Evolutionary conservation across 331 rosid genomes (phyloP), one percentile per base, ranked within the genome.

Genomic region (Rhamnella rubrinervis): DNA sequence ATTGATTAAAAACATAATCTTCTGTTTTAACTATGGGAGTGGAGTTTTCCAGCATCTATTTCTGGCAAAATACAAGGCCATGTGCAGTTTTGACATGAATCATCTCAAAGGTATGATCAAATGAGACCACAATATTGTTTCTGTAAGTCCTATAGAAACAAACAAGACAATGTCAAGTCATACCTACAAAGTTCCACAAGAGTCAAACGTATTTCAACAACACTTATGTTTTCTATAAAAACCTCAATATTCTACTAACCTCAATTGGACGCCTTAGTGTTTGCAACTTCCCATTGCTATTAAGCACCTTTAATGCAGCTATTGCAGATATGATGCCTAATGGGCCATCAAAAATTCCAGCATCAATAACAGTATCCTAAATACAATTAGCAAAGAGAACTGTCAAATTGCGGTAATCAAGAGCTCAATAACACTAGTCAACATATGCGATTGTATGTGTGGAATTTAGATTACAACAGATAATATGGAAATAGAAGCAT

Each of bases 321-420:
- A 93, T 18, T 51, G 89, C 96, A 55, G 91, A 80, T 26, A 93
- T 72, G 59, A 93, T 93, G 71, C 98, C 98, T 41, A 91, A 73
- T 19, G 96, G 40, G 19, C 98, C 98, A 79, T 91, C 98, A 81
- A 85, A 91, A 61, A 79, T 93, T 68, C 98, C 97, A 37, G 95
- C 98, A 87, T 93, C 97, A 75, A 89, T 86, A 59, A 93, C 97
- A 9, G 97, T 93, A 66, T 93, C 98, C 98, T 93, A 28, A 31
- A 10, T 19, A 59, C 11, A 49, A 71, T 74, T 63, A 31, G 19
- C 66, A 74, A 50, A 58, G 35, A 80, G 28, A 61, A 67, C 46
- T 61, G 57, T 81, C 41, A 81, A 67, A 10, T 38, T 52, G 60
- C 66, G 15, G 61, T 49, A 63, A 52, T 25, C 18, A 61, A n/a